phyloP scores from a whole-genome alignment of 1,139 yeast genomes.

The Scheffersomyces parashehatae region DNA sequence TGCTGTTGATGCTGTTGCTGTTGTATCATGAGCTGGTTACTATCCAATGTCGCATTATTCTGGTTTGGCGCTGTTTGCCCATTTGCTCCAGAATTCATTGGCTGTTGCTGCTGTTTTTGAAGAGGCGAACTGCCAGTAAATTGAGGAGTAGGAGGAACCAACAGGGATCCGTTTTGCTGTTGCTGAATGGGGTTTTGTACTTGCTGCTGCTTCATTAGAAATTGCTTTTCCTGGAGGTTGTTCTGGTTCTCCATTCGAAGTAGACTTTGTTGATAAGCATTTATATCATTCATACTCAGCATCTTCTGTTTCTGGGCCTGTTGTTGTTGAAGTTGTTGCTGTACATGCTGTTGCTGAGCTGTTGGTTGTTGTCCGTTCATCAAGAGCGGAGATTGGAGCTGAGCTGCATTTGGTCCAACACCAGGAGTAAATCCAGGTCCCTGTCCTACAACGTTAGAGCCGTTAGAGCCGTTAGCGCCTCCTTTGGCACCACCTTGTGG shows the following conservation, averaged over 20 bases:
- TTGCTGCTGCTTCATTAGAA: conserved; percentile 23
- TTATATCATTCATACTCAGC: conserved; percentile 12
- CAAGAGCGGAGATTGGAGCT: conserved; percentile 6
- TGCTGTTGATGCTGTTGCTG: conserved; percentile 12
- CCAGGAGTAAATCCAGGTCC: conserved; percentile 1
- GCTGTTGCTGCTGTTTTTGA: conserved; percentile 1
- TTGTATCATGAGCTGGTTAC: conserved; percentile 1
- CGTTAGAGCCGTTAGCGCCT: neutral
- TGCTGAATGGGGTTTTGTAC: conserved; percentile 3
- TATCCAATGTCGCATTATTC: conserved; percentile 5
- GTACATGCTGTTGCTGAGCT: conserved; percentile 11
- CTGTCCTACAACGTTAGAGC: neutral
- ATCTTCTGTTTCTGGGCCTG: conserved; percentile 1
- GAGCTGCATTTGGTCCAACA: conserved; percentile 1
- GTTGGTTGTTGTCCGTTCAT: conserved; percentile 6
- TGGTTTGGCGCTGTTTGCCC: conserved; percentile 5
- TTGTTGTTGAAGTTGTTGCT: conserved; percentile 7
- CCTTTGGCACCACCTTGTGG: neutral
- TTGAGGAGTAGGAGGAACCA: neutral
- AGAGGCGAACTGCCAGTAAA: neutral
- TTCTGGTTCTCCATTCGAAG: conserved; percentile 29
- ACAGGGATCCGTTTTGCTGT: conserved; percentile 5
- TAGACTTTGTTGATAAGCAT: conserved; percentile 26
- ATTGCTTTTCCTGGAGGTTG: conserved; percentile 26
- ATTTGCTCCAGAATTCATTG: conserved; percentile 1